Evolutionary conservation across 2,329 filamentous ascomycete genomes (phyloP).

Genomic region (Colletotrichum tamarilloi): DNA sequence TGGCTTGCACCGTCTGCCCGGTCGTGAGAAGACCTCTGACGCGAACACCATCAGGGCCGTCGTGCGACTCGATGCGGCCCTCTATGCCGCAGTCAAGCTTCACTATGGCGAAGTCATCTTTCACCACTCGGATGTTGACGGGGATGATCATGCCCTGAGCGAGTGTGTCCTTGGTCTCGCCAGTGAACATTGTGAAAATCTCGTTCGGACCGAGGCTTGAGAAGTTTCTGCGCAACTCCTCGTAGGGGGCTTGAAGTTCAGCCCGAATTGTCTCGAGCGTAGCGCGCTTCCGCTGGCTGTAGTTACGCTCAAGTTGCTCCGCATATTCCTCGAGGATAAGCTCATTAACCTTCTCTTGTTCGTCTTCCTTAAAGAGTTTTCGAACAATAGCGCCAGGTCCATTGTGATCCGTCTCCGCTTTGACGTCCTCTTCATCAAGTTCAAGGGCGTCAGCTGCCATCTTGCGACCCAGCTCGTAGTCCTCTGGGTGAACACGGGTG

Average conservation of each 20-base stretch:
- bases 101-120: slow-evolving; percentile 92
- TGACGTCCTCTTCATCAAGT: slow-evolving; percentile 97
- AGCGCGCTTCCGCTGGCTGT: slow-evolving; percentile 93
- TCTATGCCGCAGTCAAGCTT: slow-evolving; percentile 96
- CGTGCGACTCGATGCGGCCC: slow-evolving; percentile 84
- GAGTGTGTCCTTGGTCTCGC: slow-evolving; percentile 87
- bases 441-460: slow-evolving; percentile 98
- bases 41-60: slow-evolving; percentile 79
- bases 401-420: slow-evolving; percentile 91
- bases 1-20: slow-evolving; percentile 88
- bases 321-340: slow-evolving; percentile 97
- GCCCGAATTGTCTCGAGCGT: slow-evolving; percentile 96
- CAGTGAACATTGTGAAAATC: slow-evolving; percentile 96
- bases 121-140: slow-evolving; percentile 87
- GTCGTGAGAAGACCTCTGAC: slow-evolving; percentile 79
- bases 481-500: slow-evolving; percentile 96
- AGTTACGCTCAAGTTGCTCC: slow-evolving; percentile 91
- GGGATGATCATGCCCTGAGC: slow-evolving; percentile 93
- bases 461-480: slow-evolving; percentile 97
- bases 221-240: slow-evolving; percentile 90
- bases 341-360: slow-evolving; percentile 95
- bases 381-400: slow-evolving; percentile 91
- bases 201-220: slow-evolving; percentile 77
- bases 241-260: slow-evolving; percentile 91
- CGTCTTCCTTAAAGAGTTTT: slow-evolving; percentile 93